Conservation (phyloP, 129 eudicot genomes). For the Flaveria brownii region DNA sequence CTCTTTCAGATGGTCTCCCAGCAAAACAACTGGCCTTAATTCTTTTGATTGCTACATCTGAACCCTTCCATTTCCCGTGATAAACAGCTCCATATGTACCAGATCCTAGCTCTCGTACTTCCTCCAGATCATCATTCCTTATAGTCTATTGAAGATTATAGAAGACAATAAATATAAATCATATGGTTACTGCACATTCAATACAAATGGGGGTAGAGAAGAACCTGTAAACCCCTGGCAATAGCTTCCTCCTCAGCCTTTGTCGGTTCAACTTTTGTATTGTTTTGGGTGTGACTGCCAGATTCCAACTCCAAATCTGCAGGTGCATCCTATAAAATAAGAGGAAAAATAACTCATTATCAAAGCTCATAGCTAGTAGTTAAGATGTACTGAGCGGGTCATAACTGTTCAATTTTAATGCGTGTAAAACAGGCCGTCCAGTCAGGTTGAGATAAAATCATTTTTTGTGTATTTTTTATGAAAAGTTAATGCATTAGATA, state of each 20-base stretch:
- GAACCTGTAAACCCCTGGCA: slow-evolving; percentile 91
- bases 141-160: slow-evolving; percentile 51
- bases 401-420: background rate
- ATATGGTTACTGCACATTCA: background rate
- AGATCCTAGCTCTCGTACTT: slow-evolving; percentile 79
- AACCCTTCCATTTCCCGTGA: slow-evolving; percentile 95
- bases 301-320: slow-evolving; percentile 57
- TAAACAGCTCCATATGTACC: slow-evolving; percentile 89
- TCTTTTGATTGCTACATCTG: slow-evolving; percentile 93
- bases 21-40: slow-evolving; percentile 94
- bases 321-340: slow-evolving; percentile 50
- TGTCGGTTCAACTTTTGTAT: slow-evolving; percentile 75
- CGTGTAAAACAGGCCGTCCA: background rate
- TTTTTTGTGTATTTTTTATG: background rate
- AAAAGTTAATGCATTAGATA: background rate
- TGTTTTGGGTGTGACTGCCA: slow-evolving; percentile 52
- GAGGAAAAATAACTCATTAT: background rate
- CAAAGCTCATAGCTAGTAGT: background rate
- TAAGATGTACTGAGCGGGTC: background rate
- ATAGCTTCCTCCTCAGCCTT: slow-evolving; percentile 96
- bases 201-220: slow-evolving; percentile 17
- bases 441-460: background rate
- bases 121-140: slow-evolving; percentile 82
- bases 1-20: slow-evolving; percentile 86
- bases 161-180: slow-evolving; percentile 1